Evolutionary conservation across 345 rosid genomes (phyloP).

Genomic region (Gynandropsis gynandra): DNA sequence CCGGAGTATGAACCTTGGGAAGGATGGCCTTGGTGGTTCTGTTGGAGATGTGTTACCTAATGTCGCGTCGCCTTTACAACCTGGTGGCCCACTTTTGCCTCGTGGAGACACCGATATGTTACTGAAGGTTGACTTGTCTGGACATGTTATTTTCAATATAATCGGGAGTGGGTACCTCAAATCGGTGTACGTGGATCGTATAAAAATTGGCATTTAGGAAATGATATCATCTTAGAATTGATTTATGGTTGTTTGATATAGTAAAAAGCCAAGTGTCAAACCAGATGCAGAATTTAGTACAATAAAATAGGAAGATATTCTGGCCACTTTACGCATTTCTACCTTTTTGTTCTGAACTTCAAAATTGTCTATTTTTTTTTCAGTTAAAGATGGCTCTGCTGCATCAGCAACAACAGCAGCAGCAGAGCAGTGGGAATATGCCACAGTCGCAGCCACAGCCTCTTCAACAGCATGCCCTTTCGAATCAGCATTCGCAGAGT

Average conservation of each 20-base stretch:
- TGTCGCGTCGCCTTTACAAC: constrained; percentile 61
- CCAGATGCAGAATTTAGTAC: too few species aligned
- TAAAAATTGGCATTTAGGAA: too few species aligned
- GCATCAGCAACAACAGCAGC: constrained; percentile 57
- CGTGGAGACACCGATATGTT: constrained; percentile 62
- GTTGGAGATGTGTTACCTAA: constrained; percentile 65
- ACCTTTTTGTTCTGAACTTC: neutral
- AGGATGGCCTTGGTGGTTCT: constrained; percentile 67
- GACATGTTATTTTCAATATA: neutral
- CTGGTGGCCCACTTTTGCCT: constrained; percentile 43
- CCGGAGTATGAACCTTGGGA: constrained; percentile 54
- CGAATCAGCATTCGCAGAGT: constrained; percentile 71
- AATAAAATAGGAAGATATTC: too few species aligned
- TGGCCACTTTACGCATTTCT: too few species aligned
- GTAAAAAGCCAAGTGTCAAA: too few species aligned
- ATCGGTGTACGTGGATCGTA: too few species aligned
- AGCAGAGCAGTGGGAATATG: constrained; percentile 45
- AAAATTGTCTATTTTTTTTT: constrained; percentile 14
- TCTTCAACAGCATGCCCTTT: constrained; percentile 53
- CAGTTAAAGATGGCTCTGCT: constrained; percentile 69
- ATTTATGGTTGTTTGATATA: too few species aligned
- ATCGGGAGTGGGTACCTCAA: constrained; percentile 2
- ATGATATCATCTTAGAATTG: too few species aligned
- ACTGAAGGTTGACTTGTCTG: constrained; percentile 44
- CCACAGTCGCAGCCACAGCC: constrained; percentile 44